Base-by-base conservation (phyloP, 129 eudicot genomes). In the Glebionis coronaria region DNA sequence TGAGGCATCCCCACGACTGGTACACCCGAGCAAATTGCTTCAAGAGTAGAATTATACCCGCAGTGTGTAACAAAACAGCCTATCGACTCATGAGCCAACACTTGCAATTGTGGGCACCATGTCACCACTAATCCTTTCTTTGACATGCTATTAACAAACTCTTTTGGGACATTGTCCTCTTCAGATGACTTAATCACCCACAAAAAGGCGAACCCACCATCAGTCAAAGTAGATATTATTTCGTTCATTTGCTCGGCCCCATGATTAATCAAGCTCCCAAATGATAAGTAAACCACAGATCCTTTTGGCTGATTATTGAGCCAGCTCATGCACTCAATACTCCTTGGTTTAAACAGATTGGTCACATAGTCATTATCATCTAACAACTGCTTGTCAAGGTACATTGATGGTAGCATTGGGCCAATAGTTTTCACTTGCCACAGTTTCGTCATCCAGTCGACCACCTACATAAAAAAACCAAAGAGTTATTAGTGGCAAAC, bases 1-100 rank as follows among this genome's bases (percentile, higher is more conserved):
- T 68, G 79, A 54, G 83, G 76, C 56, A 79, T 31, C 4, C 47
- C 79, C 8, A 79, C 79, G 71, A 73, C 63, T 1, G 79, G 76
- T 59, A 79, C 79, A 13, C 83, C 79, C 56, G 69, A 68, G 19
- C 76, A 25, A 63, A 79, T 40, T 3, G 83, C 67, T 56, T 79
- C 83, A 67, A 73, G 71, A 54, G 63, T 49, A 4, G 83, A 79
- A 60, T 73, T 79, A 27, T 68, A 70, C 76, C 83, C 83, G 13
- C 79, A 68, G 40, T 79, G 83, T 12, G 83, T 79, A 15, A 79
- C 79, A 62, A 79, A 79, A 46, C 83, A 79, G 3, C 83, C 83
- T 20, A 73, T 56, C 3, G 83, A 73, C 45, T 62, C 71, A 25
- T 79, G 83, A 5, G 76, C 69, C 52, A 79, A 66, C n/a, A 79